Evolutionary conservation across 495 filamentous ascomycete species (phyloP), one percentile per base, ranked within the genome.

Genomic region (Neurospora sp.): DNA sequence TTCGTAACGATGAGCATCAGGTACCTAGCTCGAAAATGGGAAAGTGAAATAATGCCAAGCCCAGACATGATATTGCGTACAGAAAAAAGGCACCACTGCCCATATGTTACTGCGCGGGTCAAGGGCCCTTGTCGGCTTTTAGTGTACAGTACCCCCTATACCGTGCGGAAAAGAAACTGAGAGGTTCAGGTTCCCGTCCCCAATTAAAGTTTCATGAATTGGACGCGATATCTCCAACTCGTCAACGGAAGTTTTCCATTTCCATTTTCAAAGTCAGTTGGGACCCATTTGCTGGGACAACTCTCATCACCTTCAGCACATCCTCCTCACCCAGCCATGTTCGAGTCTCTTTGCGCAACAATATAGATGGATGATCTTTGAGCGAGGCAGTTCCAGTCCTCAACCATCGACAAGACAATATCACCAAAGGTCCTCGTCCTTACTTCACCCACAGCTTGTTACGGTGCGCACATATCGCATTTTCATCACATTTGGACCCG

Each of bases 111-210:
- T 0, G 31, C 27, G 1, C 0, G 14, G 27, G 0, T 0, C 12
- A 61, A 12, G 14, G 6, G 53, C 27, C 27, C 12, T 59, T 8
- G 53, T 22, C 7, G 7, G 3, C 53, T 66, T 35, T 35, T 35
- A 16, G 22, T 66, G 53, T 66, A 66, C 14, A 35, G 53, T 5
- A 35, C 14, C 27, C 27, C 27, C 53, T 66, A 18, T 18, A 66
- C 53, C 8, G 53, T 66, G 53, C 53, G 53, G 53, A 66, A 66
- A 16, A 66, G 14, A 66, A 66, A 66, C 27, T 27, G 22, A 61
- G 27, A 61, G 53, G 53, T 31, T 44, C 41, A n/a, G 16, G 41
- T 18, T 44, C 41, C 41, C 41, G n/a, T 20, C 44, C n/a, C 44
- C 44, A 48, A 22, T 66, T 35, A 66, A 18, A 35, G 53, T 35